phyloP scores from a whole-genome alignment of 345 rosid genomes.

The Corchorus capsularis region DNA sequence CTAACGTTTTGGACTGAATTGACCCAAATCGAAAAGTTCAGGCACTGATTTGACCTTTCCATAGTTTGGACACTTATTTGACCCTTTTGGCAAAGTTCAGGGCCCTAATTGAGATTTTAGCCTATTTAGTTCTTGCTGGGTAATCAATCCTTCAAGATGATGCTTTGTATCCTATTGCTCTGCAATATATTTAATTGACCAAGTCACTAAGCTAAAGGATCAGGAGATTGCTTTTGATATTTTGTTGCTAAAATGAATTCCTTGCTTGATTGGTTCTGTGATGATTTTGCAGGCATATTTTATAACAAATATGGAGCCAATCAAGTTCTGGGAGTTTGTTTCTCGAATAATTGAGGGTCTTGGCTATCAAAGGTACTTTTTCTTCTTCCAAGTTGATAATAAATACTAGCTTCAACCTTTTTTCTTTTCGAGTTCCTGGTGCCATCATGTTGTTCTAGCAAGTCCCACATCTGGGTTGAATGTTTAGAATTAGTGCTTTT shows the following conservation, averaged over 20 bases:
- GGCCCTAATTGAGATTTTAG: no score
- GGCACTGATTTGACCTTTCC: no score
- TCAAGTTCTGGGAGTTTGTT: constrained; percentile 90
- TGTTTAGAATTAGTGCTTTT: neutral
- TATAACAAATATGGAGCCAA: constrained; percentile 87
- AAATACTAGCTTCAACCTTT: neutral
- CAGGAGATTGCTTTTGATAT: constrained; percentile 13
- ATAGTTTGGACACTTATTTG: no score
- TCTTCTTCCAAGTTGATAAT: neutral
- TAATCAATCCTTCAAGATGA: neutral
- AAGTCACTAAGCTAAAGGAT: neutral
- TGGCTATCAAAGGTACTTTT: constrained; percentile 78
- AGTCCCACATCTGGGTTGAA: neutral
- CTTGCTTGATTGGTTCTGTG: constrained; percentile 6
- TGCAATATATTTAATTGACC: neutral
- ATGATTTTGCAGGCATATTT: constrained; percentile 76
- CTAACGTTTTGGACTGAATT: no score
- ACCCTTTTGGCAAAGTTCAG: no score
- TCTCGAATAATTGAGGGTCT: constrained; percentile 77
- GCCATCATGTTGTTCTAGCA: neutral
- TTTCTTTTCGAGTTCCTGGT: neutral
- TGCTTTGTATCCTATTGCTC: neutral
- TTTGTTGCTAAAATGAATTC: constrained; percentile 13
- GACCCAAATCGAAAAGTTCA: no score
- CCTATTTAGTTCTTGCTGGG: neutral